Evolutionary conservation across 352 stramenopile genomes (phyloP).

Genomic region (Pythium aristosporum): DNA sequence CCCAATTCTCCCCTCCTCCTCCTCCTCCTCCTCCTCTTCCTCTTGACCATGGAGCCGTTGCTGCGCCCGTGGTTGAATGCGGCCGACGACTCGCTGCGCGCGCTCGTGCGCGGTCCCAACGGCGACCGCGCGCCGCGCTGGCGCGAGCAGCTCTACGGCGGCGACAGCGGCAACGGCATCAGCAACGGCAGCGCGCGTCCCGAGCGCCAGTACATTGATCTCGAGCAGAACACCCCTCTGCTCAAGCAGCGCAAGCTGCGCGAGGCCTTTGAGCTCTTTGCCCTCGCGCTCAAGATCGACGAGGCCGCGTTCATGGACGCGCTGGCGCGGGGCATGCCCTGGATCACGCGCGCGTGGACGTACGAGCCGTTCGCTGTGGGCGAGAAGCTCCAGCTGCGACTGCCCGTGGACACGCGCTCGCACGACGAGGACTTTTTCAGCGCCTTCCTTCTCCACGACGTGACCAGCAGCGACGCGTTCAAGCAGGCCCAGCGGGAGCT

Average conservation of each 20-base stretch:
- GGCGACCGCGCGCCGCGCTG: neutral
- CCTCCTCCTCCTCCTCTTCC: too few relatives aligned
- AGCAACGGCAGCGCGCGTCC: neutral
- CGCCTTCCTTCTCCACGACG: neutral
- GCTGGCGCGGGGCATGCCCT: neutral
- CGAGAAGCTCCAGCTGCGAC: slow-evolving; percentile 3
- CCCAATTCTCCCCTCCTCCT: too few relatives aligned
- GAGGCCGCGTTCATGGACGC: neutral
- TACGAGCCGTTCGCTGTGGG: neutral
- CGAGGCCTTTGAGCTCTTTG: slow-evolving; percentile 8
- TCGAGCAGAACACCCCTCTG: neutral
- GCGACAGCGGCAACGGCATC: neutral
- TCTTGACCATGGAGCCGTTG: too few relatives aligned
- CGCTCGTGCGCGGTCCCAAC: neutral
- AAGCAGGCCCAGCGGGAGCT: neutral
- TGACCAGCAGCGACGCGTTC: neutral
- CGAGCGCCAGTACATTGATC: slow-evolving; percentile 5
- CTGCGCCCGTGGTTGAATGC: neutral
- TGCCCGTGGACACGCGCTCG: neutral
- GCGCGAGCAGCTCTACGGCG: neutral
- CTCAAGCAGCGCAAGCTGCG: neutral
- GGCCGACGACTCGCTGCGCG: neutral
- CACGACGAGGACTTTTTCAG: neutral
- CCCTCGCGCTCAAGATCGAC: slow-evolving; percentile 1
- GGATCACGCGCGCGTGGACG: neutral